Conservation (phyloP, 2,329 filamentous ascomycete genomes). For the Colletotrichum somersetense region DNA sequence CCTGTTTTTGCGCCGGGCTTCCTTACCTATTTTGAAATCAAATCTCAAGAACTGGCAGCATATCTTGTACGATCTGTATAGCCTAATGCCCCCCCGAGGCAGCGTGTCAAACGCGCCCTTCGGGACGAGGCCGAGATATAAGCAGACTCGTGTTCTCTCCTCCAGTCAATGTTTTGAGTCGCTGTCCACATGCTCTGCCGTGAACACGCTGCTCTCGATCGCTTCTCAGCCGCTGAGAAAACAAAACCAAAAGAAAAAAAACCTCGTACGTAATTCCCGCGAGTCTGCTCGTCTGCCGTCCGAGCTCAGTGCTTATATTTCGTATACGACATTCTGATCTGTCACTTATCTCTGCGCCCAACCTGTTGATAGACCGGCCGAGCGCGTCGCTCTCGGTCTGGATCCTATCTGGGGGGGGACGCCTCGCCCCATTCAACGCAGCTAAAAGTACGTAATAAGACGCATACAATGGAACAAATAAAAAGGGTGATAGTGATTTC, state of each 20-base stretch:
- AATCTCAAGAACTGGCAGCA: constrained; percentile 4
- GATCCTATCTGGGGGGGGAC: constrained; percentile 30
- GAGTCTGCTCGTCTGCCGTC: neutral
- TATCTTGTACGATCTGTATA: neutral
- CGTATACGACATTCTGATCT: constrained; percentile 21
- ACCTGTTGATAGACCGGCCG: constrained; percentile 4
- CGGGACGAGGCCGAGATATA: neutral
- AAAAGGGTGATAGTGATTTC: constrained; percentile 27
- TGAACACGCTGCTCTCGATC: neutral
- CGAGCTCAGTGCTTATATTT: constrained; percentile 11
- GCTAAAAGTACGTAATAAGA: constrained; percentile 38
- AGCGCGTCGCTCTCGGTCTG: constrained; percentile 33
- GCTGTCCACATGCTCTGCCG: neutral
- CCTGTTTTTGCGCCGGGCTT: constrained; percentile 2
- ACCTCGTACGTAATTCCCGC: constrained; percentile 1
- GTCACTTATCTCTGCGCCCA: constrained; percentile 33
- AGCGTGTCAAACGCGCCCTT: constrained; percentile 4
- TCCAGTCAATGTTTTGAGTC: neutral
- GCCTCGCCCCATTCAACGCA: constrained; percentile 20
- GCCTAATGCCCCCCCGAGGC: neutral
- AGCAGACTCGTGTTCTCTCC: neutral
- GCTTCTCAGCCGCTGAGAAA: neutral
- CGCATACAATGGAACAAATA: neutral
- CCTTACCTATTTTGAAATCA: too few relatives aligned
- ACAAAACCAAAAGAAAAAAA: neutral